Base-by-base conservation (phyloP, 495 filamentous ascomycete genomes). In the Trichocladium antarcticum region DNA sequence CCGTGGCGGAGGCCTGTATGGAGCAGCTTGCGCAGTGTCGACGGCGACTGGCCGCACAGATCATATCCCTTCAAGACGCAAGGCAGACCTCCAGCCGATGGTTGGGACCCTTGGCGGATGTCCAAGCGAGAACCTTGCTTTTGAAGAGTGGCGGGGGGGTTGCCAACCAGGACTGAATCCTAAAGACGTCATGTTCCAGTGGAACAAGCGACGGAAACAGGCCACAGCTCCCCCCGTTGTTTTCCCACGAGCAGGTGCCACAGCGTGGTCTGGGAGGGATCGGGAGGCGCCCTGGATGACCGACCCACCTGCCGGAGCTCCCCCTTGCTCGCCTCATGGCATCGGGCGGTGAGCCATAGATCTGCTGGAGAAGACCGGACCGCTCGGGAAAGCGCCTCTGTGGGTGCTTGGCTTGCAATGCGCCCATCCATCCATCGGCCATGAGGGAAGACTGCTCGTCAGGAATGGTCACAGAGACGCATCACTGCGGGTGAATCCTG, bases 291-390 rank as follows among this genome's bases (percentile, higher is more conserved):
- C 28, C 32, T 35, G 21, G 32, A 43, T 19, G 37, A 42, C 43
- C 48, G 35, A 42, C 49, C 14, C n/a, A n/a, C n/a, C n/a, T 48
- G 20, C 19, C 29, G 31, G 35, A 35, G 24, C 9, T 40, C n/a
- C 19, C 43, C 42, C 42, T 42, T 27, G 50, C 43, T 40, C 36
- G 40, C 37, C 45, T 49, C 49, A 35, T 42, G 58, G 41, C 19
- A 32, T 48, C 47, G 54, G 58, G 60, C 60, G 57, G 57, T 63
- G 60, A 58, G 50, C 11, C 32, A 29, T 47, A 17, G 28, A 42
- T 27, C 43, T 32, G 32, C 36, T 55, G 24, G 39, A 53, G 24
- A 55, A 42, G 40, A 47, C 21, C 44, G 54, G 49, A 47, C 57
- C 7, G 9, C 45, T 58, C 53, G 43, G 57, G 46, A 55, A 58